Evolutionary conservation across 2,329 filamentous ascomycete genomes (phyloP), one percentile per base, ranked within the genome.

Genomic region (Fusarium aywerte): DNA sequence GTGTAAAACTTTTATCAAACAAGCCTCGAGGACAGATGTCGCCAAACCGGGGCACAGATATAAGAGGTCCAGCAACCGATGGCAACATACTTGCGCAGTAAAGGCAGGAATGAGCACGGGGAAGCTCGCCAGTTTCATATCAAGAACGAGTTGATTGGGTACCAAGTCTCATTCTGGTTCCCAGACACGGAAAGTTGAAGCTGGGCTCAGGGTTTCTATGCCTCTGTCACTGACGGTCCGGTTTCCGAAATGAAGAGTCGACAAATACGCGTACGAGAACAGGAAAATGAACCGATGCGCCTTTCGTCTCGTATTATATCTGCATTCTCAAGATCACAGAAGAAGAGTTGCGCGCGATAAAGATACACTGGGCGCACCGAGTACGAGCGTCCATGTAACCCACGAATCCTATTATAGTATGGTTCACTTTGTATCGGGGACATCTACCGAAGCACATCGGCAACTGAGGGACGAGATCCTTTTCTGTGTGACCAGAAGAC

Each of bases 21-120:
- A 40, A 32, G 15, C 10, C 18, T 27, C 3, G 9, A 23, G 9
- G 33, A 15, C 20, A 23, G n/a, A 43, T 32, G 6, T 29, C n/a
- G 38, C 33, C 31, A 45, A 53, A 29, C 32, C 7, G 38, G 20
- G 23, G 18, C 13, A 45, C 16, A 49, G 25, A 33, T 11, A 42
- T 11, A 45, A n/a, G 18, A 33, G 32, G 20, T 27, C 20, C 16
- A 39, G 20, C 13, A 31, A 55, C 23, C 16, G 40, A 20, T 32
- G 31, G 5, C 20, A 42, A 73, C 75, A 62, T 74, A 79, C 77
- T 54, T 75, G 73, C 12, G 75, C 74, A 20, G 75, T 78, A 67
- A 80, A 80, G 38, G 78, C 78, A 31, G 78, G 78, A 40, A 79
- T 74, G 20, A 80, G 74, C 31, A 75, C 73, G 35, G 77, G 75